Conservation (phyloP, 176 grass and related monocot genomes). For the Miscanthus lutarioriparius region DNA sequence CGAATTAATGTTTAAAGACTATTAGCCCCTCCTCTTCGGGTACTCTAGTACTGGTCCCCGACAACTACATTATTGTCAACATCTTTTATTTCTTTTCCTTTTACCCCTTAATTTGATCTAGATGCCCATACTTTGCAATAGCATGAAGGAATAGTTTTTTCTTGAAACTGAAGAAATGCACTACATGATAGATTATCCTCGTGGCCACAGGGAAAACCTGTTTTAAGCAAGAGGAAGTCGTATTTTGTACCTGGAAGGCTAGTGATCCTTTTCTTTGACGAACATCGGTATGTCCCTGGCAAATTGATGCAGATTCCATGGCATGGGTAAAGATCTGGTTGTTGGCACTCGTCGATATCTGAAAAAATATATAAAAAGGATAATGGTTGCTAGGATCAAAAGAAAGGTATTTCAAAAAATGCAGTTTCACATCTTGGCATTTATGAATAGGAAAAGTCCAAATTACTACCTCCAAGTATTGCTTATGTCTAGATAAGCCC, state of each 20-base stretch:
- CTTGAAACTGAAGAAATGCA: background rate
- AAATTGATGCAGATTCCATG: constrained; percentile 33
- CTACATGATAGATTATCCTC: background rate
- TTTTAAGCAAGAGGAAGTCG: background rate
- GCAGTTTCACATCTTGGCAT: no score
- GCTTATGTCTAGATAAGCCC: no score
- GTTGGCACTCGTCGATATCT: constrained; percentile 38
- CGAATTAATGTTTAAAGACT: no score
- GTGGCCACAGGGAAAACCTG: background rate
- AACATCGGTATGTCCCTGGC: constrained; percentile 32
- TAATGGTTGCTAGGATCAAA: background rate
- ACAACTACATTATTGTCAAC: background rate
- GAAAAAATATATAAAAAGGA: background rate
- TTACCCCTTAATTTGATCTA: background rate
- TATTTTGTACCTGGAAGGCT: constrained; percentile 25
- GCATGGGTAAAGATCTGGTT: constrained; percentile 21
- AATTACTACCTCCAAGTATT: no score
- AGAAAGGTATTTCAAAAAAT: background rate
- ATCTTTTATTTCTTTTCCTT: background rate
- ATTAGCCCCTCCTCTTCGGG: no score
- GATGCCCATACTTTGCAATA: background rate
- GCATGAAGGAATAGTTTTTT: background rate
- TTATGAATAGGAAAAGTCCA: no score
- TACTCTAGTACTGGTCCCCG: no score
- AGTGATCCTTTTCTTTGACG: background rate